phyloP scores from a whole-genome alignment of 2,329 filamentous ascomycete species.

The Cadophora sp. region DNA sequence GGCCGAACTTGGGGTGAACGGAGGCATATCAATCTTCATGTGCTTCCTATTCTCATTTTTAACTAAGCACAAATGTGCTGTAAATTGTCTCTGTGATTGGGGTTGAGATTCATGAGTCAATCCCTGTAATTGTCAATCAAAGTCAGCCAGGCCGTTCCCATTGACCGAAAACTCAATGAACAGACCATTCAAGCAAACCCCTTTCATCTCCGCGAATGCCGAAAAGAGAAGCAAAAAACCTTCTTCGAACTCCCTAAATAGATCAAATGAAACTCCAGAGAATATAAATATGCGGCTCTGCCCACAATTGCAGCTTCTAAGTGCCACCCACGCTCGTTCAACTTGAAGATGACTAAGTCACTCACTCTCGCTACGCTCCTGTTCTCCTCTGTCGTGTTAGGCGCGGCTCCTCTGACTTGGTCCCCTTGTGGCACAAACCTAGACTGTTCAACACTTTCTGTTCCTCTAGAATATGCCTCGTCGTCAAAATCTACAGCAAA shows the following conservation, averaged over 20 bases:
- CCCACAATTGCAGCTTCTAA: background rate
- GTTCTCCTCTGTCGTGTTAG: background rate
- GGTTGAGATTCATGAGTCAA: too few relatives aligned
- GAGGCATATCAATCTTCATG: background rate
- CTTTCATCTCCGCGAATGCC: constrained; percentile 13
- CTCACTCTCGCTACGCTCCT: background rate
- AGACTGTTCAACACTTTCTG: constrained; percentile 22
- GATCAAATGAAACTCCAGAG: background rate
- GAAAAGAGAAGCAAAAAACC: background rate
- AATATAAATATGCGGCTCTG: background rate
- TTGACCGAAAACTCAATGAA: constrained; percentile 18
- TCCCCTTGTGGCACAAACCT: constrained; percentile 24
- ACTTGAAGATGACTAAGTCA: constrained; percentile 7
- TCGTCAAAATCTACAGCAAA: constrained; percentile 2
- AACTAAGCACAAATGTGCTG: too few relatives aligned
- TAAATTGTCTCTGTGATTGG: too few relatives aligned
- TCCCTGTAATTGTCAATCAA: background rate
- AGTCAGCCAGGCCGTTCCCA: background rate
- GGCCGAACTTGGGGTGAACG: too few relatives aligned
- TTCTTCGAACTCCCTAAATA: background rate
- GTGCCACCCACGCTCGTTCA: background rate
- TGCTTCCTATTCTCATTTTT: background rate
- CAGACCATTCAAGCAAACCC: background rate
- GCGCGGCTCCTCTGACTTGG: constrained; percentile 7
- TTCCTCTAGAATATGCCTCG: constrained; percentile 25